Base-by-base conservation (phyloP, 805 yeast species). In the Barnettozyma botsteinii region DNA sequence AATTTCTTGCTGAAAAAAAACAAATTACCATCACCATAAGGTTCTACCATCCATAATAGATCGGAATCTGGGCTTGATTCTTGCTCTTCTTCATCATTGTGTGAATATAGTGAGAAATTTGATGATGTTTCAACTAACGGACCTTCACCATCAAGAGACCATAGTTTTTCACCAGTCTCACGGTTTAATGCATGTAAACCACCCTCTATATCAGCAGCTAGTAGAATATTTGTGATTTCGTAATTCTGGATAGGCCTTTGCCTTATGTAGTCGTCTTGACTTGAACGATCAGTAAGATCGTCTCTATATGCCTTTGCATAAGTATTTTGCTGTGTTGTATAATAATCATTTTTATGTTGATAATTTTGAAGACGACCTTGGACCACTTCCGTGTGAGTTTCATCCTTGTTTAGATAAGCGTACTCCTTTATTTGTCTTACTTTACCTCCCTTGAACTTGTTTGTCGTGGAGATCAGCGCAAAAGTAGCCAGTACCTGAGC, bases 41-140 rank as follows among this genome's bases (percentile, higher is more conserved):
- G 98, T 51, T 93, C 98, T 1, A 93, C 91, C 38, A 91, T 80
- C 91, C 97, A 85, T 0, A 81, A 74, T 37, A 71, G 52, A 17
- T 67, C 65, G 4, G 59, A 58, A 18, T 51, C 65, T 2, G 39
- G 26, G 6, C 7, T 12, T 4, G 34, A 8, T 3, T 31, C 40
- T 11, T 27, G 33, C 11, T 33, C 35, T 4, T 36, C 33, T 7
- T 35, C 30, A 10, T 38, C 32, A 17, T 32, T 40, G 13, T 46
- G 34, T 13, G 38, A 40, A 21, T 41, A 41, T 8, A 40, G 32
- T 5, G 57, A 47, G 10, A 31, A 31, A 18, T 51, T 53, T 7
- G 61, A 42, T 6, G 57, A 43, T 0, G 62, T 69, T 23, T 64
- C 60, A 10, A 83, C 85, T 38, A 84, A 62, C 0, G 94, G 81